Conservation (phyloP, 768 basidiomycete species). For the Solioccasus polychromus region DNA sequence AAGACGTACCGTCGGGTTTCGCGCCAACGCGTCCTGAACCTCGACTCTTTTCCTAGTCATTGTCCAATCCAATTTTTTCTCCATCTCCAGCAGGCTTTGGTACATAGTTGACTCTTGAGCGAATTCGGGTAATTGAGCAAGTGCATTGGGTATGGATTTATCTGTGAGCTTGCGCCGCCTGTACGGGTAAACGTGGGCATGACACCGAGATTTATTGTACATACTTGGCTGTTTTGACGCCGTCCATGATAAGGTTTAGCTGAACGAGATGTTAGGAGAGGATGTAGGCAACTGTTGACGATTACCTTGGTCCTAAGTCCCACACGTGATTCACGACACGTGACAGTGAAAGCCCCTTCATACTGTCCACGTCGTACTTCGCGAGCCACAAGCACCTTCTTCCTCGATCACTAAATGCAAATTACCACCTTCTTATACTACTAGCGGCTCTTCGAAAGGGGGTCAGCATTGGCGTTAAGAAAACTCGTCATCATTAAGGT, state of each 20-base stretch:
- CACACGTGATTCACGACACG: too few species aligned
- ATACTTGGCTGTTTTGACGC: conserved; percentile 36
- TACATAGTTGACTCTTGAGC: conserved; percentile 85
- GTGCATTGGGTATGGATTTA: conserved; percentile 72
- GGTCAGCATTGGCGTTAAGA: too few species aligned
- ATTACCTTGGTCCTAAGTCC: too few species aligned
- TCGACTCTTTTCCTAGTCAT: conserved; percentile 88
- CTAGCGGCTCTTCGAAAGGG: too few species aligned
- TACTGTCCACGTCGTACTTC: too few species aligned
- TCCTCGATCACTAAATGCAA: too few species aligned
- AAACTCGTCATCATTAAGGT: too few species aligned
- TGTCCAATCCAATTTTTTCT: conserved; percentile 92
- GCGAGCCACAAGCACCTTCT: too few species aligned
- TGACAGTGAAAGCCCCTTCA: too few species aligned
- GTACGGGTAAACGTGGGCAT: neutral
- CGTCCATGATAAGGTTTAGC: conserved; percentile 19
- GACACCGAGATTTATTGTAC: neutral
- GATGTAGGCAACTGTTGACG: too few species aligned
- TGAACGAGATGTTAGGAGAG: neutral
- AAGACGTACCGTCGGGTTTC: conserved; percentile 54
- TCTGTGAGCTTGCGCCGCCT: conserved; percentile 81
- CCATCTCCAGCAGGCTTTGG: conserved; percentile 81
- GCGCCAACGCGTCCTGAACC: conserved; percentile 82
- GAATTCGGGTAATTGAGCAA: conserved; percentile 72
- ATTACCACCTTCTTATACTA: too few species aligned